Conservation (phyloP, 2,329 filamentous ascomycete genomes). For the Bertia moriformis region DNA sequence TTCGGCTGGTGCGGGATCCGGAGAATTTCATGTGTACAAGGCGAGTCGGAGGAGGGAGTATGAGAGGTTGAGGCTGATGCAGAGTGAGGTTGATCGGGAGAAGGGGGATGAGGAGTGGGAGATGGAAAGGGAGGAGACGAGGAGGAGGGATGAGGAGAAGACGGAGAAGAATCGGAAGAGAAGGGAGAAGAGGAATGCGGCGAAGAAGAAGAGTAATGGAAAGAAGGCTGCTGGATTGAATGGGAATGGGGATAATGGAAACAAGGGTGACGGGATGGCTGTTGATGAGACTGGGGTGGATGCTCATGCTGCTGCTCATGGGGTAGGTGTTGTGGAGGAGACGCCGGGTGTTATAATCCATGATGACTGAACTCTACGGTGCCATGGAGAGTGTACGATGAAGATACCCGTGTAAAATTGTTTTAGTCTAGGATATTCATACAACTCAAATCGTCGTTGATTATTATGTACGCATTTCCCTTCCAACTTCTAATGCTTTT, state of each 20-base stretch:
- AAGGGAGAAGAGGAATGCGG: neutral
- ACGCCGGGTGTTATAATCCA: neutral
- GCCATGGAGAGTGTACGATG: neutral
- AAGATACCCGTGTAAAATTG: constrained; percentile 1
- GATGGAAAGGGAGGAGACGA: neutral
- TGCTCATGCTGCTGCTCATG: neutral
- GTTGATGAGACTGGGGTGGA: neutral
- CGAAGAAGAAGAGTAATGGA: neutral
- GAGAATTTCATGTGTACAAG: constrained; percentile 1
- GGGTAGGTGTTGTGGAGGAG: neutral
- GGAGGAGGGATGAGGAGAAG: neutral
- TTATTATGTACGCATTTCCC: constrained; percentile 1
- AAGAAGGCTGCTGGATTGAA: neutral
- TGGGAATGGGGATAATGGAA: neutral
- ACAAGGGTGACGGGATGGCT: neutral
- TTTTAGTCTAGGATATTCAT: constrained; percentile 2
- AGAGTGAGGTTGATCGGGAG: neutral
- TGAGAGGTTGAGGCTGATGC: neutral
- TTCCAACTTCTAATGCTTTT: neutral
- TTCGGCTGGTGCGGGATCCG: constrained; percentile 1
- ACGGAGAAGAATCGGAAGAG: neutral
- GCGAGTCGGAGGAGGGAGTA: neutral
- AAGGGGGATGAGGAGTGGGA: neutral
- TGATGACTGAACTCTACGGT: neutral
- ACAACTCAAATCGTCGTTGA: neutral